Evolutionary conservation across 2,329 filamentous ascomycete species (phyloP).

Genomic region (Pseudocercospora vitis): DNA sequence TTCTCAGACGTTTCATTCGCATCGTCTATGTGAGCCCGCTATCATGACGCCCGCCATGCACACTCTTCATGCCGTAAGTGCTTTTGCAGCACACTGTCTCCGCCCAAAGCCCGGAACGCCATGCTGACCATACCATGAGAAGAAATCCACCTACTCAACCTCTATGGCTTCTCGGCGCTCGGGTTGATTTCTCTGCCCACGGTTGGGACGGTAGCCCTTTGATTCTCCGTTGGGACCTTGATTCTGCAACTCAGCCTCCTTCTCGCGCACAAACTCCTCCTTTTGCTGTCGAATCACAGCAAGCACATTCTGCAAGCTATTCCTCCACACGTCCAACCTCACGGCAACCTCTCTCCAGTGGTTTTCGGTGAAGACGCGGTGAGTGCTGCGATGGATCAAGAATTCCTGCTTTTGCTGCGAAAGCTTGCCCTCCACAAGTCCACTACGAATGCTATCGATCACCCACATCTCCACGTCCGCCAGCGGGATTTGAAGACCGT

Average conservation of each 20-base stretch:
- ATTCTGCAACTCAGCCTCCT: slow-evolving; percentile 55
- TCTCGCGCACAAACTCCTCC: slow-evolving; percentile 71
- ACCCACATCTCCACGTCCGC: slow-evolving; percentile 97
- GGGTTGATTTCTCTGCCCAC: slow-evolving; percentile 29
- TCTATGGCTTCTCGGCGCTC: slow-evolving; percentile 28
- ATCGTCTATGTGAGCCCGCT: slow-evolving; percentile 2
- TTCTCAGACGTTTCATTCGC: background rate
- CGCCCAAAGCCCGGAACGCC: slow-evolving; percentile 16
- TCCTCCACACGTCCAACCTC: slow-evolving; percentile 86
- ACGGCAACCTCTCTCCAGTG: slow-evolving; percentile 96
- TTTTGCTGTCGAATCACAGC: slow-evolving; percentile 77
- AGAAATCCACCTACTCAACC: slow-evolving; percentile 27
- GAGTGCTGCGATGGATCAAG: slow-evolving; percentile 91
- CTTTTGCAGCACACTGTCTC: slow-evolving; percentile 1
- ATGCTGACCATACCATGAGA: slow-evolving; percentile 14
- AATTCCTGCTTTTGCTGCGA: slow-evolving; percentile 91
- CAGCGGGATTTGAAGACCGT: slow-evolving; percentile 75
- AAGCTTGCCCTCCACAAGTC: slow-evolving; percentile 93
- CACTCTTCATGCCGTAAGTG: slow-evolving; percentile 1
- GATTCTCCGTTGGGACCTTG: slow-evolving; percentile 17
- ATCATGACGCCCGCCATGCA: slow-evolving; percentile 4
- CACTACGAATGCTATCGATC: slow-evolving; percentile 95
- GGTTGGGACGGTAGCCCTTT: slow-evolving; percentile 31
- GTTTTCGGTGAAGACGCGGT: slow-evolving; percentile 95
- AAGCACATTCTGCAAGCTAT: slow-evolving; percentile 75